Evolutionary conservation across 2,329 filamentous ascomycete species (phyloP), one percentile per base, ranked within the genome.

Genomic region (Aureobasidium sp.): DNA sequence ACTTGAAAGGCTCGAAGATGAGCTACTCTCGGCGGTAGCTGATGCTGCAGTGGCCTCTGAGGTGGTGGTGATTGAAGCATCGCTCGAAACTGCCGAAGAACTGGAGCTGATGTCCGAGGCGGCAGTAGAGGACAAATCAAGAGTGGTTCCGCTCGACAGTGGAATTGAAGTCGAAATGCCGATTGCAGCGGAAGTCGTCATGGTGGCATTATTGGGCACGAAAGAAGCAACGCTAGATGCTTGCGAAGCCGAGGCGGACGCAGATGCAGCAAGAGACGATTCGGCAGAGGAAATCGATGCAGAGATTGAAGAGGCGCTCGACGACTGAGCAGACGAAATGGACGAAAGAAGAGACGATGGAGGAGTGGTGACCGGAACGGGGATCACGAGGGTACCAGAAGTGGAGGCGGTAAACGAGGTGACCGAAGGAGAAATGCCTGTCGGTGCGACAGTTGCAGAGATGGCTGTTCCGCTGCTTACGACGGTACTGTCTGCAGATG

Each of bases 331-430:
- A 25, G 62, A 58, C n/a, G 62, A 47, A 20, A 65, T 58, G 15
- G 62, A 66, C 5, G 65, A 62, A 20, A 63, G 41, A 22, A 58
- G 42, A 20, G 62, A 57, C 17, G 62, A 62, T 44, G 65, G 61
- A 31, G 39, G 64, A 27, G 67, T 67, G 14, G 64, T 67, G 0
- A 67, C 48, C 22, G 68, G 64, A 20, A 70, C 61, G 15, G 68
- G 65, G 27, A 70, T 64, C 25, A 68, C 63, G 9, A 66, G 66
- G 0, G 67, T 64, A 20, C 66, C 68, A 44, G 63, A 61, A 22
- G 63, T 53, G 44, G 63, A 59, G 5, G 48, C 44, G 6, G 25
- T 61, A 42, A 62, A 62, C 1, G 60, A 62, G 36, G 57, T 64
- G 9, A 57, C 29, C 22, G 62, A 44, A 49, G 62, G 53, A 12